These are phyloP conservation scores for Leucaena leucocephala DNA, from an alignment of 306 rosid species.

Conservation along the genomic window DNA sequence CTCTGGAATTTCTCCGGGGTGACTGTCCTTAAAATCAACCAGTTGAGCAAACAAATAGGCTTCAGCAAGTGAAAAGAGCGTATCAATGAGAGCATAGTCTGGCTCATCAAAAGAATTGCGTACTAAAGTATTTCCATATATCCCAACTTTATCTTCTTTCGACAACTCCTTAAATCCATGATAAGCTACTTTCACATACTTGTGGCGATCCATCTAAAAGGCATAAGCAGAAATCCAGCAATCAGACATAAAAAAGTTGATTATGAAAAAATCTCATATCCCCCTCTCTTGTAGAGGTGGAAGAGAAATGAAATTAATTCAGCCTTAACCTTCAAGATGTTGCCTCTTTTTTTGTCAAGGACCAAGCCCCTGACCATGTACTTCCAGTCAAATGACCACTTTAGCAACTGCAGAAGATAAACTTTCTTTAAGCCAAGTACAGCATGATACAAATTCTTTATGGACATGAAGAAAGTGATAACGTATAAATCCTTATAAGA, in stretches of 20 bases:
- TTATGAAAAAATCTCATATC: background rate
- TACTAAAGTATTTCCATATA: slow-evolving; percentile 83
- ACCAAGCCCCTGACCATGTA: slow-evolving; percentile 99
- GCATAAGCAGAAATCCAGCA: slow-evolving; percentile 34
- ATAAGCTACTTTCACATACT: slow-evolving; percentile 97
- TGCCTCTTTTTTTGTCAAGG: slow-evolving; percentile 95
- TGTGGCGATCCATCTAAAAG: slow-evolving; percentile 96
- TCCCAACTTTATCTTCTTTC: slow-evolving; percentile 89
- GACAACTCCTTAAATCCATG: slow-evolving; percentile 93
- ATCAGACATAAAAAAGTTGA: slow-evolving; percentile 25
- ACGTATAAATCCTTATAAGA: slow-evolving; percentile 10
- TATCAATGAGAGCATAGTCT: slow-evolving; percentile 90
- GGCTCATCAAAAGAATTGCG: slow-evolving; percentile 96
- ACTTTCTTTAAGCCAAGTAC: slow-evolving; percentile 36
- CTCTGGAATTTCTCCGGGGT: slow-evolving; percentile 64
- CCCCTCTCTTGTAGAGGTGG: slow-evolving; percentile 11
- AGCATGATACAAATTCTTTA: slow-evolving; percentile 19
- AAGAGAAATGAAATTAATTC: slow-evolving; percentile 10
- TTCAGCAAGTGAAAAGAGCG: slow-evolving; percentile 94
- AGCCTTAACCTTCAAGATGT: slow-evolving; percentile 84
- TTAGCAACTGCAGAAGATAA: slow-evolving; percentile 66
- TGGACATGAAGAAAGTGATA: background rate
- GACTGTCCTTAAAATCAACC: slow-evolving; percentile 75
- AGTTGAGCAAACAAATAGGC: slow-evolving; percentile 96
- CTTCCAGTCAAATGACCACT: slow-evolving; percentile 86